Evolutionary conservation across 306 rosid species (phyloP), one percentile per base, ranked within the genome.

Genomic region (Castanea mollissima): DNA sequence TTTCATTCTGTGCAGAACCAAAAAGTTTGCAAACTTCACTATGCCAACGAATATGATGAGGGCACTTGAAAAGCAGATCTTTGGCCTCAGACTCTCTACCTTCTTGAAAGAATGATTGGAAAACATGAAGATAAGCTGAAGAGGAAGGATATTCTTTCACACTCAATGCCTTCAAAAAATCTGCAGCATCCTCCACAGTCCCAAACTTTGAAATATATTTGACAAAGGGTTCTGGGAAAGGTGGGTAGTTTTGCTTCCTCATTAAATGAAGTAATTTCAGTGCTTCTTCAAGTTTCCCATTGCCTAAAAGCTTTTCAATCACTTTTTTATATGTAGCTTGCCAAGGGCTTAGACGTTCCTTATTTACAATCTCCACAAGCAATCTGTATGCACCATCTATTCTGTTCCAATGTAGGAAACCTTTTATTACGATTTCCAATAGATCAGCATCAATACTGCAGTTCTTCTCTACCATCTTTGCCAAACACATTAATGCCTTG

Each of bases 21-120:
- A 91, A 89, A 68, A 90, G 93, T 59, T 87, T 83, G 71, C 78
- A 64, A 55, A 94, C 79, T 76, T 88, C 83, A 52, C 62, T 74
- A 55, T 78, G 95, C 23, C 70, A 75, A 44, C 89, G 88, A 59
- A 94, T 88, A 79, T 84, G 92, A 80, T 75, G 92, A 29, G 94
- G 97, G 76, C 92, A 89, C 82, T 86, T 88, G 75, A 60, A 85
- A 73, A 88, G 89, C 81, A 92, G 88, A 84, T 91, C 90, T 77
- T 87, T 92, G 71, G 94, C 97, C 84, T 94, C 97, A 23, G 81
- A 76, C 70, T 80, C 69, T 80, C 97, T 94, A 63, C 93, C 97
- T 84, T 90, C 97, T 15, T 21, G 65, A 15, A 89, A 87, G 78
- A 92, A 94, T 27, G 94, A 86, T 69, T 84, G 78, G 52, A 94